phyloP scores from a whole-genome alignment of 169 alveolate genomes.

The Plasmodium malariae region DNA sequence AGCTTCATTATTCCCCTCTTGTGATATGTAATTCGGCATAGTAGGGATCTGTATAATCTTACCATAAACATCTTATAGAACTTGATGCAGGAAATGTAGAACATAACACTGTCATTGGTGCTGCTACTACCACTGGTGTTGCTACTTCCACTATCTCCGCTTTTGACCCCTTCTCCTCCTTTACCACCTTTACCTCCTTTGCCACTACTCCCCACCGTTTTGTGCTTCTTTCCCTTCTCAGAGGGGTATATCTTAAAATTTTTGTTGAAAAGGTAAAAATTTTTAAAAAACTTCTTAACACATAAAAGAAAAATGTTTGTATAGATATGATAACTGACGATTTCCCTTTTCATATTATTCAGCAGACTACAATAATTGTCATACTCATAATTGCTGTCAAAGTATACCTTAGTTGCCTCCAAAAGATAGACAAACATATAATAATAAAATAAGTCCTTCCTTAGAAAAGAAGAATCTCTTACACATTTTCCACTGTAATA shows the following conservation, averaged over 20 bases:
- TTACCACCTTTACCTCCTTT: neutral
- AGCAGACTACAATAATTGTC: neutral
- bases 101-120: neutral
- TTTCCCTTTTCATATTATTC: neutral
- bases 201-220: neutral
- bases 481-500: neutral
- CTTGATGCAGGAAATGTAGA: neutral
- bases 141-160: too few relatives aligned
- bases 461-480: neutral
- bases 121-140: neutral
- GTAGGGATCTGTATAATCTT: neutral
- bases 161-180: too few relatives aligned
- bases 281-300: neutral
- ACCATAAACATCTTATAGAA: neutral
- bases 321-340: neutral
- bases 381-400: neutral
- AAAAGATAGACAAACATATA: neutral
- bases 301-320: neutral
- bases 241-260: neutral
- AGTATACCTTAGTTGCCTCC: neutral
- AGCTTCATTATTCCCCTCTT: neutral
- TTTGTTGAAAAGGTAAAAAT: conserved; percentile 8
- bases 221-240: neutral
- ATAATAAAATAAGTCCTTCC: neutral
- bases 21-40: neutral